A percentile compares a stretch with the other conserved stretches of the same genome.
These are phyloP conservation scores for Pichia sp. DNA, from an alignment of 1,139 yeast species.

Conservation along the genomic window DNA sequence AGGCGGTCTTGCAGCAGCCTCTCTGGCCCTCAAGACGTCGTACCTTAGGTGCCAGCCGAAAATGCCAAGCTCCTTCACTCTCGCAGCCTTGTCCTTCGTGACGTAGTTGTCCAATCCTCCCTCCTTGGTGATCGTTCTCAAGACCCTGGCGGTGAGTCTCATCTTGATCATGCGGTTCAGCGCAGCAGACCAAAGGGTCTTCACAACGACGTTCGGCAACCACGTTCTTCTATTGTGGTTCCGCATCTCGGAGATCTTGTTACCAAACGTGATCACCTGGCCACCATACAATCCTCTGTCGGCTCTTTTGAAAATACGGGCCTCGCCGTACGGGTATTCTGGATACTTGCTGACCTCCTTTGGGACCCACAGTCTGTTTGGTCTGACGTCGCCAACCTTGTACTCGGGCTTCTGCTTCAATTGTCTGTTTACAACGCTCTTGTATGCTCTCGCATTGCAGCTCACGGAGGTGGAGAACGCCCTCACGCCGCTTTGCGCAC, in stretches of 20 bases:
- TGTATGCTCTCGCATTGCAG: slow-evolving; percentile 34
- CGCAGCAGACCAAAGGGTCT: slow-evolving; percentile 80
- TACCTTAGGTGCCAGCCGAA: slow-evolving; percentile 87
- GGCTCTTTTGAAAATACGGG: slow-evolving; percentile 74
- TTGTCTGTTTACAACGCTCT: slow-evolving; percentile 38
- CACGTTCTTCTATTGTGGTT: slow-evolving; percentile 75
- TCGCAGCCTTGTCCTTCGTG: slow-evolving; percentile 78
- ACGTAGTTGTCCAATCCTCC: slow-evolving; percentile 91
- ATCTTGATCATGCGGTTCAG: slow-evolving; percentile 52
- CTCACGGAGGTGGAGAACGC: slow-evolving; percentile 24
- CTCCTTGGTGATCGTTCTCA: slow-evolving; percentile 82
- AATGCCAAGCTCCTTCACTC: slow-evolving; percentile 89
- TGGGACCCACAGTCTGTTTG: slow-evolving; percentile 43
- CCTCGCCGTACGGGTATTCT: slow-evolving; percentile 79
- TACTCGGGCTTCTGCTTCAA: slow-evolving; percentile 36
- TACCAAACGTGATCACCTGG: slow-evolving; percentile 70
- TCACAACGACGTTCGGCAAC: slow-evolving; percentile 73
- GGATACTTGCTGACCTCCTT: slow-evolving; percentile 52
- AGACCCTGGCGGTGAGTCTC: slow-evolving; percentile 73
- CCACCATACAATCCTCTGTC: slow-evolving; percentile 91
- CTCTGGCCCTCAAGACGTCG: slow-evolving; percentile 48
- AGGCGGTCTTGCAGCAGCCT: slow-evolving; percentile 22
- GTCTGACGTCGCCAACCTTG: slow-evolving; percentile 43
- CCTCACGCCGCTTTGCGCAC: slow-evolving; percentile 15
- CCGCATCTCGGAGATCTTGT: slow-evolving; percentile 68